Base-by-base conservation (phyloP, 768 basidiomycete species). In the Bullera alba region DNA sequence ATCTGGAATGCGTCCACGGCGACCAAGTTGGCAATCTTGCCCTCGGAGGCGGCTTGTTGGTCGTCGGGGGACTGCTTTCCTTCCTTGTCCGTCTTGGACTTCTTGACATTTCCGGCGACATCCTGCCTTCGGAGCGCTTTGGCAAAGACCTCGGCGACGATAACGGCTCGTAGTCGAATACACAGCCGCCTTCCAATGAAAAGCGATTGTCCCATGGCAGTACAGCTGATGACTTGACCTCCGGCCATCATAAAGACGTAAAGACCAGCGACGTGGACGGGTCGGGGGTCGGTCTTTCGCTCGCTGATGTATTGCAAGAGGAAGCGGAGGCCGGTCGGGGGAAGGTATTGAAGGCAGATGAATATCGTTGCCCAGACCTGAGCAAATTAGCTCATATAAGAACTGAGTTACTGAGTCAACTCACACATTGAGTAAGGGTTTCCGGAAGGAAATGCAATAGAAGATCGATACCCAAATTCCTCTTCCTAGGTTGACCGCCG, bases 121-220 rank as follows among this genome's bases (percentile, higher is more conserved):
- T 76, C 75, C 26, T 70, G 66, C 17, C 75, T 54, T 19, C 74
- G 66, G 0, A 76, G 64, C 0, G 75, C 73, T 53, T 75, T 75
- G 32, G 72, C 64, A 54, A 74, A 75, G 5, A 74, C 65, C 38
- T 76, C 75, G 15, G 70, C 52, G 48, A 75, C 61, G 56, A 76
- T 71, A 53, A 76, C 69, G 1, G 71, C 58, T 30, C 74, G 60
- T 25, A 67, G 41, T 6, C 70, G 58, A 27, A 74, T 61, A 34
- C 72, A 73, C 22, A 76, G 44, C 36, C 66, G 55, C 23, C 76
- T 59, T 22, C 76, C 76, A 29, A 74, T 61, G 52, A 60, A 67
- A 10, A 76, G 60, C 0, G 64, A 57, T 54, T 74, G 72, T 21
- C 61, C 65, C 21, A 59, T 57, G 0, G 61, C 57, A 14, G 71